Evolutionary conservation across 352 stramenopile genomes (phyloP), one percentile per base, ranked within the genome.

Genomic region (Pythium folliculosum): DNA sequence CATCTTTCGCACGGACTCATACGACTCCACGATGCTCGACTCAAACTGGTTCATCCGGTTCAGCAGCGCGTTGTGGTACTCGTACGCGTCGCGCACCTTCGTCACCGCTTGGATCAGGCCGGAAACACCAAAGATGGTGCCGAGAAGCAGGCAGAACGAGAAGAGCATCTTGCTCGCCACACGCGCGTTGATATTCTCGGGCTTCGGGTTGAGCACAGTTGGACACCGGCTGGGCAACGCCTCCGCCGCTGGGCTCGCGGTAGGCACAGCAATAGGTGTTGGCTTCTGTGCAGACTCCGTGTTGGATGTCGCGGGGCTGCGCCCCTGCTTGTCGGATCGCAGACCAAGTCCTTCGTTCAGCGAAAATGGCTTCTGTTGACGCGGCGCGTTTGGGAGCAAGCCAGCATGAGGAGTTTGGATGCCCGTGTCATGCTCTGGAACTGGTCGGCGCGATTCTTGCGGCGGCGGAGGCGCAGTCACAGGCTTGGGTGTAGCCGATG

Each of bases 1-100:
- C 21, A 93, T 74, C 53, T 86, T 83, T 0, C 78, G 63, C 47
- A 93, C 75, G 22, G 86, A 80, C n/a, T 77, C 60, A 67, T 88
- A 83, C 5, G 82, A 90, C 54, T 93, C 81, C 8, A 71, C 72
- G 40, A 93, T 89, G 72, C 78, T 89, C 17, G 65, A 49, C 65
- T 90, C 85, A 35, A 91, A 91, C 32, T 70, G 70, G 14, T 75
- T 60, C 43, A 93, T 89, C 17, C 82, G 81, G 37, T 65, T 43
- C 53, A 88, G 71, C 21, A 93, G 54, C 25, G 82, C 75, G 40
- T 82, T 45, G 61, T 93, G 85, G 44, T 91, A 93, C 48, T 85
- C 78, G 48, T 82, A 72, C 22, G 85, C 81, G 49, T 89, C 77
- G 44, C 74, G 80, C 47, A 91, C 64, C 10, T 72, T 90, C 14